phyloP scores from a whole-genome alignment of 257 asterid species.

The Hygrophila difformis region DNA sequence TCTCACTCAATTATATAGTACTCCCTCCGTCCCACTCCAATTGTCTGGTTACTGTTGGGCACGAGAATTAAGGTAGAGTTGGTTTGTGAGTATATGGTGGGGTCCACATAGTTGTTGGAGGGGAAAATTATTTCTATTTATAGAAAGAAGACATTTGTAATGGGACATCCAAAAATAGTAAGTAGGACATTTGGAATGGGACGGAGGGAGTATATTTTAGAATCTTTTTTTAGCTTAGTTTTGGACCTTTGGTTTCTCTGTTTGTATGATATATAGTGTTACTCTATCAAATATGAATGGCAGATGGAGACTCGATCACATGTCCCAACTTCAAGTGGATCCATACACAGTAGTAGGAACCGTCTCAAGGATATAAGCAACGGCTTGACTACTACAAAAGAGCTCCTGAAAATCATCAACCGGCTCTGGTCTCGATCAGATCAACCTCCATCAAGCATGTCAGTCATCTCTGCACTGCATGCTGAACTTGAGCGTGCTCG shows the following conservation, averaged over 20 bases:
- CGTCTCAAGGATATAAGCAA: constrained; percentile 74
- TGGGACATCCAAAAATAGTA: too few species aligned
- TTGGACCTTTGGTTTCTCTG: neutral
- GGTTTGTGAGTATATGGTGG: too few species aligned
- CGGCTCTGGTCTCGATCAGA: constrained; percentile 77
- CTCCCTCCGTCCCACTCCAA: too few species aligned
- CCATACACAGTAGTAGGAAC: constrained; percentile 32
- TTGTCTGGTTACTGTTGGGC: too few species aligned
- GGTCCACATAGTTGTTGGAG: too few species aligned
- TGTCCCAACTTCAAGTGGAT: constrained; percentile 44
- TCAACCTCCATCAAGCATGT: constrained; percentile 70
- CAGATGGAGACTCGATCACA: constrained; percentile 83
- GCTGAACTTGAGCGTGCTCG: constrained; percentile 98
- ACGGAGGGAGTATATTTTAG: too few species aligned
- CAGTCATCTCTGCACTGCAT: constrained; percentile 88
- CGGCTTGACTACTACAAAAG: constrained; percentile 86
- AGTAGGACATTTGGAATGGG: too few species aligned
- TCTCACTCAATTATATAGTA: too few species aligned
- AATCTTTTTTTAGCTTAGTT: too few species aligned
- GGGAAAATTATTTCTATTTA: too few species aligned
- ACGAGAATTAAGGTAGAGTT: too few species aligned
- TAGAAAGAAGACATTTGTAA: too few species aligned
- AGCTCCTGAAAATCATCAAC: constrained; percentile 79
- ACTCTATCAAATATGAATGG: constrained; percentile 47
- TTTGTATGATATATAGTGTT: neutral